Base-by-base conservation (phyloP, 2,329 filamentous ascomycete species). In the Colletotrichum shisoi region DNA sequence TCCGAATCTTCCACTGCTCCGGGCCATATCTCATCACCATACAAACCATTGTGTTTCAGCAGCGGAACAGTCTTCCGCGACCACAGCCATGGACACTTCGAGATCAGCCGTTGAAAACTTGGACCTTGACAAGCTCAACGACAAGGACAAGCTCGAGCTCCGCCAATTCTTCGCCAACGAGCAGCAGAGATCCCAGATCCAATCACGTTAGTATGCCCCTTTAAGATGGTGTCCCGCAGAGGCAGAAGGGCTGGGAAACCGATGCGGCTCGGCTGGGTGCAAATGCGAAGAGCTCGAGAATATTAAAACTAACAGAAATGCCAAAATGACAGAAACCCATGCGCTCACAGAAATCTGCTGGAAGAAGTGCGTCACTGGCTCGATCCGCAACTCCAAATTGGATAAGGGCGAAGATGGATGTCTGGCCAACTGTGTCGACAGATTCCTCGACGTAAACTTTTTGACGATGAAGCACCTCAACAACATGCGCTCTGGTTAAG, bases 391-490 rank as follows among this genome's bases (percentile, higher is more conserved):
- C 69, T 86, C 88, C 34, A 87, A 88, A 73, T 83, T 99, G 71
- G 92, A 96, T 72, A 86, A 85, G 74, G 82, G 80, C 69, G 95
- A 99, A 82, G 90, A 95, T 81, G 81, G 83, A 9, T 99, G 95
- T 79, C 86, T 97, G 77, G 84, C 89, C 77, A 97, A 97, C 83
- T 99, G 95, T 76, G 93, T 98, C 63, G 92, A 97, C 74, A 86
- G 95, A 63, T 98, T 96, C 80, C 85, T 98, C 81, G 95, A 99
- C 79, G 87, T 93, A 70, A 95, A 94, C 80, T 80, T 91, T 71
- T 83, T 92, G 60, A 91, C 96, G n/a, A 82, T 97, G 79, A 90
- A 89, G 83, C 91, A 97, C 77, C 81, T 98, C 74, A 89, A 95
- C 77, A 85, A 76, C 70, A 80, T 86, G 81, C 81, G 84, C 34